Conservation (phyloP, 441 rosid species). For the Aleurites moluccanus region DNA sequence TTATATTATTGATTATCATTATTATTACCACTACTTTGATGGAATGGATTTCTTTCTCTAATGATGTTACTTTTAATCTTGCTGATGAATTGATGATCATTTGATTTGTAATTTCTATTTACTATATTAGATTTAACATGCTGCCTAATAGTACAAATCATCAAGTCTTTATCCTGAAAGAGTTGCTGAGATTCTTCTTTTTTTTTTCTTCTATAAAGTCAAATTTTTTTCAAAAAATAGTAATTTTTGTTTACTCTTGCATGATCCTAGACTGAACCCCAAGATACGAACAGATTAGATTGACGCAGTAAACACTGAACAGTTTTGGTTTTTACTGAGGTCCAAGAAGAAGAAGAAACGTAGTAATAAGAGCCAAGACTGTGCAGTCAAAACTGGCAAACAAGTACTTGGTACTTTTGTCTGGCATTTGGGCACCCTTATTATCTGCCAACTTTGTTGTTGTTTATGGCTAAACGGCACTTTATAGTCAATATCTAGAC, state of each 20-base stretch:
- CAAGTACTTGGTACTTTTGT: slow-evolving; percentile 28
- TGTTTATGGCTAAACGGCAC: background rate
- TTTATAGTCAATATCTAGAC: background rate
- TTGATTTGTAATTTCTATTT: background rate
- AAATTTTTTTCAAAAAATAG: background rate
- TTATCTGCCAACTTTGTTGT: slow-evolving; percentile 3
- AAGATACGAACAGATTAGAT: slow-evolving; percentile 17
- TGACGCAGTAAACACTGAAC: slow-evolving; percentile 5
- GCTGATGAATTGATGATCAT: background rate
- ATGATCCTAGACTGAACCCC: slow-evolving; percentile 1
- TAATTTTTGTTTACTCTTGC: background rate
- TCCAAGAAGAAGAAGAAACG: background rate
- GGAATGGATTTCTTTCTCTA: background rate
- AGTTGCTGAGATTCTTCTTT: background rate
- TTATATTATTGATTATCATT: slow-evolving; percentile 14
- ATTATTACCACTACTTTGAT: background rate
- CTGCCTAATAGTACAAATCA: background rate
- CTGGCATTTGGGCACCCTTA: slow-evolving; percentile 14
- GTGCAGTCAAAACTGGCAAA: slow-evolving; percentile 30
- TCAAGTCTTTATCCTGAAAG: background rate
- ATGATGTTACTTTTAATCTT: no score
- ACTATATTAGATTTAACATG: background rate
- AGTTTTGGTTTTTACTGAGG: background rate
- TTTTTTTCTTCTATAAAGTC: background rate
- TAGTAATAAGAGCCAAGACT: background rate